Evolutionary conservation across 2,329 filamentous ascomycete species (phyloP), one percentile per base, ranked within the genome.

Genomic region (Penicillium italicum): DNA sequence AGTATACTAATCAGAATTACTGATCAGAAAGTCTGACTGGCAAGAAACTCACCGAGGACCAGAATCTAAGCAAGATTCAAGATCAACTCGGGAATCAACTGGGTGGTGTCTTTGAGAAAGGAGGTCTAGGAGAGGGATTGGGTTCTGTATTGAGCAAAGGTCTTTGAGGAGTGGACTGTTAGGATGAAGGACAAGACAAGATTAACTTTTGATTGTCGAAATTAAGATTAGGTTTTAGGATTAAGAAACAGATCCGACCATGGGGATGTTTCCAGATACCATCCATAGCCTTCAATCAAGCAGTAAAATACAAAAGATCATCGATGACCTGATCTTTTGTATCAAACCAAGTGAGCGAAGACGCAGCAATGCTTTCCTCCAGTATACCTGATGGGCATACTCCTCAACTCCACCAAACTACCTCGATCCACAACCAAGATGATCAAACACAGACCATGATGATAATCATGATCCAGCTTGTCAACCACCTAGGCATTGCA

Each of bases 31-130:
- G 64, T 43, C 46, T 68, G 16, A 65, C 62, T 0, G 63, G 50
- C 20, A 68, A 67, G 41, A 64, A 59, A 34, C 56, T 69, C 24
- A 58, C 50, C 14, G 64, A 69, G 40, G 62, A 68, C 8, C 53
- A 66, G 31, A 67, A 68, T 34, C 43, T 69, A 18, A 58, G 49
- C 59, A 68, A 64, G 51, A 63, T 69, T 28, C 66, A 68, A 41
- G 57, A 61, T 46, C 61, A 62, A 30, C 47, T 69, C 18, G 66
- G 66, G 1, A 57, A 45, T 16, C 50, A 68, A 40, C 50, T 67
- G 10, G 59, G 61, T 2, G 64, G 58, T 2, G 18, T 62, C 0
- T 67, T 69, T 53, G 63, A 58, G 1, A 68, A 67, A 36, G 63
- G 63, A 11, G 64, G 64, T 4, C 26, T 59, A 5, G 63, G 59